Evolutionary conservation across 31 red algal species (phyloP).

Genomic region (Odonthalia washingtoniensis): DNA sequence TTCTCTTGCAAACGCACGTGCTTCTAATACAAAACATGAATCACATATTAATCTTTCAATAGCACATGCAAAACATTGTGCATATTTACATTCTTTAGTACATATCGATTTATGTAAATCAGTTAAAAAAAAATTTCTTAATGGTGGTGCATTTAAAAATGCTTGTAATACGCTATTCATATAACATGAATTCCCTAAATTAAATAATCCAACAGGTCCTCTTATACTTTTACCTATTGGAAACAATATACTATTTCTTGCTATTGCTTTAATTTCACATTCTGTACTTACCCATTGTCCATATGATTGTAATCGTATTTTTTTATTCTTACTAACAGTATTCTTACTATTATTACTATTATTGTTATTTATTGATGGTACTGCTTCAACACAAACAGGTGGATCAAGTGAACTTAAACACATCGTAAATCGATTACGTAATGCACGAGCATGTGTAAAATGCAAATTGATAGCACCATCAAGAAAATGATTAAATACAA

Average conservation of each 20-base stretch:
- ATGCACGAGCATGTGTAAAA: conserved; percentile 40
- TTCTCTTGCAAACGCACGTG: conserved; percentile 27
- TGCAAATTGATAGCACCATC: conserved; percentile 66
- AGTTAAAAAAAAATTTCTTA: conserved; percentile 89
- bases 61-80: conserved; percentile 78
- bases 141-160: conserved; percentile 78
- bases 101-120: conserved; percentile 76
- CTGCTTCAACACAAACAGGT: conserved; percentile 17
- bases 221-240: conserved; percentile 33
- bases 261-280: conserved; percentile 53
- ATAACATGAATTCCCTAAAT: conserved; percentile 96
- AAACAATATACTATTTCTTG: conserved; percentile 44
- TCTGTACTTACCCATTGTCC: conserved; percentile 69
- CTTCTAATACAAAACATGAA: conserved; percentile 57
- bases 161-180: conserved; percentile 96
- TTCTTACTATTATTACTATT: background rate
- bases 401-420: conserved; percentile 56
- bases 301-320: conserved; percentile 48
- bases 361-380: no score
- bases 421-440: conserved; percentile 60
- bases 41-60: conserved; percentile 72
- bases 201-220: conserved; percentile 80
- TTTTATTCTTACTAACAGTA: conserved; percentile 23
- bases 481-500: conserved; percentile 68
- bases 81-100: conserved; percentile 40